These are phyloP conservation scores for Omphalotus guepiniiformis DNA, from an alignment of 768 basidiomycete genomes.

Conservation along the genomic window DNA sequence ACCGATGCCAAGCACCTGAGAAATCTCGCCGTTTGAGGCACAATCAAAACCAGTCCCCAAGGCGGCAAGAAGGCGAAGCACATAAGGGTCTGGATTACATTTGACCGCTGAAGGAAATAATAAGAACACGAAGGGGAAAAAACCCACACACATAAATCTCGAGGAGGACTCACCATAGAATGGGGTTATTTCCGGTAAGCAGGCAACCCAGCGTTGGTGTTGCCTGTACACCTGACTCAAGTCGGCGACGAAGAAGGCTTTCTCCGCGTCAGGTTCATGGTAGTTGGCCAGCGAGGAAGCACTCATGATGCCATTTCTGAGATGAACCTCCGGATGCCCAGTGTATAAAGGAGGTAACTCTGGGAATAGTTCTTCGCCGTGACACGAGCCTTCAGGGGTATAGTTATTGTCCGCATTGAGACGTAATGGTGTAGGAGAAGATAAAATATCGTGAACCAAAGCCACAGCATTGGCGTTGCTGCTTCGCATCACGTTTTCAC, in stretches of 20 bases:
- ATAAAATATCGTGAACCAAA: constrained; percentile 32
- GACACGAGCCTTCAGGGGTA: constrained; percentile 44
- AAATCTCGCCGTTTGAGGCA: constrained; percentile 92
- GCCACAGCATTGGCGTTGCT: constrained; percentile 57
- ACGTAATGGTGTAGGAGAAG: constrained; percentile 59
- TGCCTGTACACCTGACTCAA: constrained; percentile 83
- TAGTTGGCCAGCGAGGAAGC: constrained; percentile 48
- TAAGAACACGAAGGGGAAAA: constrained; percentile 22
- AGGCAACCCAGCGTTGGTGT: constrained; percentile 74
- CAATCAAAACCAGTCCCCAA: constrained; percentile 96
- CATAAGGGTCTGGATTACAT: constrained; percentile 96
- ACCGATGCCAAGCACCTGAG: constrained; percentile 67
- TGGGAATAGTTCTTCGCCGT: constrained; percentile 14
- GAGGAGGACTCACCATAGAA: constrained; percentile 82
- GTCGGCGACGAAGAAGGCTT: constrained; percentile 96
- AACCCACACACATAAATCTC: constrained; percentile 11
- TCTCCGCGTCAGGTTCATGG: constrained; percentile 73
- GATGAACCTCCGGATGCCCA: constrained; percentile 56
- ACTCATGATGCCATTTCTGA: constrained; percentile 72
- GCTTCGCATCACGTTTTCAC: constrained; percentile 37
- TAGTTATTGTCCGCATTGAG: constrained; percentile 64
- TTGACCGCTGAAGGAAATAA: constrained; percentile 68
- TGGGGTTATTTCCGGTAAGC: constrained; percentile 83
- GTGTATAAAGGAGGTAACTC: constrained; percentile 15
- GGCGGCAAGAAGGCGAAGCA: constrained; percentile 85